Conservation (phyloP, 176 grass and related monocot species). For the Aegilops sharonensis region DNA sequence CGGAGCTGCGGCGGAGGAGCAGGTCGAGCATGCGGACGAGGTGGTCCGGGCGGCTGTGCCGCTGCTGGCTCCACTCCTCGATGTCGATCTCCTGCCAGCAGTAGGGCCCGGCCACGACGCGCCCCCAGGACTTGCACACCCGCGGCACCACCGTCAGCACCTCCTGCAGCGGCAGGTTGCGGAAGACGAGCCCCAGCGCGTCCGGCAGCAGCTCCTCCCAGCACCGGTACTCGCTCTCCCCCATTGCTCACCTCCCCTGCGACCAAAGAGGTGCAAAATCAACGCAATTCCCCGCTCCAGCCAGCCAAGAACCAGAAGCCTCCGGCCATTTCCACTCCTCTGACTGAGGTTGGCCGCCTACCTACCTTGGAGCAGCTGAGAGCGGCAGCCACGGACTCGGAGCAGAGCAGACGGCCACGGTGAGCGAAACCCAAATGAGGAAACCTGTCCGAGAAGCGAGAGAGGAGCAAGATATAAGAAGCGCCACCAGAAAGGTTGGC, state of each 20-base stretch:
- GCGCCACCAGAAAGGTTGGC: constrained; percentile 35
- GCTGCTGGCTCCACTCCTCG: constrained; percentile 93
- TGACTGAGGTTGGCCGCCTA: background rate
- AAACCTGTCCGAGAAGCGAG: constrained; percentile 42
- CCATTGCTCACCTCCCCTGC: constrained; percentile 41
- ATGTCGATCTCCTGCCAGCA: constrained; percentile 97
- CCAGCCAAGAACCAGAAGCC: background rate
- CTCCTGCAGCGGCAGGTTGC: constrained; percentile 83
- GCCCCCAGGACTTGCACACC: constrained; percentile 85
- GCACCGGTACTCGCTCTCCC: constrained; percentile 56
- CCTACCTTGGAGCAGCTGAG: constrained; percentile 33
- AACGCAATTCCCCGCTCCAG: constrained; percentile 19
- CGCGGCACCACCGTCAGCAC: constrained; percentile 78
- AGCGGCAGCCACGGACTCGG: constrained; percentile 21
- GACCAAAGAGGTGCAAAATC: background rate
- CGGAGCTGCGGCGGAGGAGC: constrained; percentile 63
- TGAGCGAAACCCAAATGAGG: constrained; percentile 22
- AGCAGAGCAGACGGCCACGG: background rate
- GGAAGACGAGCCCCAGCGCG: constrained; percentile 84
- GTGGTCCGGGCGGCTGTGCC: constrained; percentile 71
- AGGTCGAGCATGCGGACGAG: constrained; percentile 83
- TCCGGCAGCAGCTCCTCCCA: constrained; percentile 96
- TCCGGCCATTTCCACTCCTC: background rate
- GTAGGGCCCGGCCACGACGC: constrained; percentile 76
- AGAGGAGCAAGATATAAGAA: constrained; percentile 20